Conservation (phyloP, 2,329 filamentous ascomycete species). For the Ceratocystis eucalypticola region DNA sequence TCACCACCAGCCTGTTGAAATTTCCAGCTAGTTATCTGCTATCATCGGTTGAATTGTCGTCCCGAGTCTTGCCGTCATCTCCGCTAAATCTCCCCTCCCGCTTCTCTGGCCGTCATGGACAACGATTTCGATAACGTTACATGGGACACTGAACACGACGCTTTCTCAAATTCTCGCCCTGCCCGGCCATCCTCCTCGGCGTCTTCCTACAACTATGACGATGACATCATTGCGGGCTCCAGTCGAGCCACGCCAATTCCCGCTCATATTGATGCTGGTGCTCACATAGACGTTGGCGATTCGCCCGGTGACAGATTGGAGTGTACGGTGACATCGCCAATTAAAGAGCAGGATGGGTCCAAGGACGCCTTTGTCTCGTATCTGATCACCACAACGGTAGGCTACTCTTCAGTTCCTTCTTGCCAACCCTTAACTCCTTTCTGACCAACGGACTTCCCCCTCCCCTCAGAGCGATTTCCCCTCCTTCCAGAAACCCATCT, state of each 20-base stretch:
- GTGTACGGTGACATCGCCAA: slow-evolving; percentile 66
- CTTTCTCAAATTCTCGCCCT: slow-evolving; percentile 22
- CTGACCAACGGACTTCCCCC: slow-evolving; percentile 11
- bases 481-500: slow-evolving; percentile 72
- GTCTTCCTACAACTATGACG: slow-evolving; percentile 16
- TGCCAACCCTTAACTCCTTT: not conserved
- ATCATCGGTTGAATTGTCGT: too few relatives aligned
- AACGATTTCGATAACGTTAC: slow-evolving; percentile 73
- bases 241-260: slow-evolving; percentile 8
- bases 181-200: slow-evolving; percentile 9
- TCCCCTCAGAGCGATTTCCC: slow-evolving; percentile 69
- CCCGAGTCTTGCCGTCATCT: not conserved
- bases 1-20: too few relatives aligned
- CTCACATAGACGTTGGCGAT: slow-evolving; percentile 17
- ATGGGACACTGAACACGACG: slow-evolving; percentile 53
- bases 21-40: too few relatives aligned
- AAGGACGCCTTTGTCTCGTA: slow-evolving; percentile 97
- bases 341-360: slow-evolving; percentile 92
- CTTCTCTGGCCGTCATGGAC: slow-evolving; percentile 30
- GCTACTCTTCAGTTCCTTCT: slow-evolving; percentile 17
- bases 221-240: slow-evolving; percentile 9
- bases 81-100: not conserved
- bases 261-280: not conserved
- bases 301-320: slow-evolving; percentile 47
- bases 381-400: slow-evolving; percentile 75